These are phyloP conservation scores for Galium porrigens DNA, from an alignment of 305 asterid species.

Conservation along the genomic window DNA sequence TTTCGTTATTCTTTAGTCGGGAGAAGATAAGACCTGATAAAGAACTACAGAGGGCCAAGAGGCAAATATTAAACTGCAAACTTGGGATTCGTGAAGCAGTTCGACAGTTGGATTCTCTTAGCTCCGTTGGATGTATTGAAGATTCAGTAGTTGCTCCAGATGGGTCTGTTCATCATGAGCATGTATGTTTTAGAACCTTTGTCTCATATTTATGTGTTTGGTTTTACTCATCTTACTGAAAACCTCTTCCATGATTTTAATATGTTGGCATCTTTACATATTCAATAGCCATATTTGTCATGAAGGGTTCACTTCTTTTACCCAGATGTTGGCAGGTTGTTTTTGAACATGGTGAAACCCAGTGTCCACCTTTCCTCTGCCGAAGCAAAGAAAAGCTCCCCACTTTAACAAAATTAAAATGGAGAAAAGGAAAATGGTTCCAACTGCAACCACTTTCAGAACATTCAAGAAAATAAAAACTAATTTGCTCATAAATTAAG, in stretches of 20 bases:
- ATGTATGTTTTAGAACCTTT: slow-evolving; percentile 32
- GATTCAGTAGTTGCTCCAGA: slow-evolving; percentile 60
- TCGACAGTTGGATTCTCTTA: slow-evolving; percentile 61
- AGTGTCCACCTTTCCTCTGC: background rate
- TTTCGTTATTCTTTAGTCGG: slow-evolving; percentile 40
- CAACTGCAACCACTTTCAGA: background rate
- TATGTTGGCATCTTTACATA: background rate
- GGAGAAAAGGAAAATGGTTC: background rate
- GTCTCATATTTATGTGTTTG: background rate
- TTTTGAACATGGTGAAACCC: background rate
- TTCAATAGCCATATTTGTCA: background rate
- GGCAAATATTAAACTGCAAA: slow-evolving; percentile 73
- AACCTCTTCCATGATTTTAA: background rate
- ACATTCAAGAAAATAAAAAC: background rate
- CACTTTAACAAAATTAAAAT: background rate
- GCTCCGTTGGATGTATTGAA: slow-evolving; percentile 56
- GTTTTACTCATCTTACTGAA: background rate
- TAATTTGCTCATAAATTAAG: background rate
- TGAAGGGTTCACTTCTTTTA: background rate
- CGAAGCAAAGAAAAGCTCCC: background rate
- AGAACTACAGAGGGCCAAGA: slow-evolving; percentile 71
- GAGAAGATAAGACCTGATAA: slow-evolving; percentile 83
- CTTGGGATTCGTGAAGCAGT: slow-evolving; percentile 87
- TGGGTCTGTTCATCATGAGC: slow-evolving; percentile 85
- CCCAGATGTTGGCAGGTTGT: slow-evolving; percentile 2